phyloP scores from a whole-genome alignment of 1,139 yeast genomes.

The Scheffersomyces titani region DNA sequence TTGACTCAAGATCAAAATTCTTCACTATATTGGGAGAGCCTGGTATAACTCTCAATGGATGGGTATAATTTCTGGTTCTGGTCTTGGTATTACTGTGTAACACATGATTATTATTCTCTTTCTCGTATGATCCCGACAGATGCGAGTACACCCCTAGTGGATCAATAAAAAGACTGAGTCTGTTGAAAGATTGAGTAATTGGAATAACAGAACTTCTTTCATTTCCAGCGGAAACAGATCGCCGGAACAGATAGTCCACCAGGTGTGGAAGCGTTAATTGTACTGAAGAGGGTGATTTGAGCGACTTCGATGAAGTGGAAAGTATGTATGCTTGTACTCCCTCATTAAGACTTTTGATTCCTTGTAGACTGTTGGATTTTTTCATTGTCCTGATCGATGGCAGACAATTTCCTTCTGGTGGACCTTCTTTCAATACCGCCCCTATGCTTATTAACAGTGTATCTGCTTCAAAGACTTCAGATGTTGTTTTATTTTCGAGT shows the following conservation, averaged over 20 bases:
- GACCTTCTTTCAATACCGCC: conserved; percentile 34
- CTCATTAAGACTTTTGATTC: background rate
- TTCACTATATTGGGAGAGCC: background rate
- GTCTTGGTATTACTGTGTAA: background rate
- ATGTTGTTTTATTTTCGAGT: conserved; percentile 5
- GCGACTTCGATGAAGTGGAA: background rate
- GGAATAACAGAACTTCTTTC: background rate
- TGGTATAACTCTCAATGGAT: background rate
- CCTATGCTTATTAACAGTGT: conserved; percentile 32
- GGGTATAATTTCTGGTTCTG: background rate
- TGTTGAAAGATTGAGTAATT: background rate
- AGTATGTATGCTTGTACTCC: background rate
- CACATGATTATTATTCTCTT: background rate
- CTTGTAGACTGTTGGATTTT: conserved; percentile 15
- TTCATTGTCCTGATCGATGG: conserved; percentile 6
- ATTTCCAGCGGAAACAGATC: background rate
- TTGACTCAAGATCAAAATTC: background rate
- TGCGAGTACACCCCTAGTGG: background rate
- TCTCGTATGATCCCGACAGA: background rate
- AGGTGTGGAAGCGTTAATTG: background rate
- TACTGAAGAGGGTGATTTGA: background rate
- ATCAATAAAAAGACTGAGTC: background rate
- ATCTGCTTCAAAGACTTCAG: conserved; percentile 17
- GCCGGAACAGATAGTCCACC: background rate
- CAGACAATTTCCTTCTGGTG: conserved; percentile 19